phyloP scores from a whole-genome alignment of 2,329 filamentous ascomycete genomes.

The Chrysosporium keratinophilum region DNA sequence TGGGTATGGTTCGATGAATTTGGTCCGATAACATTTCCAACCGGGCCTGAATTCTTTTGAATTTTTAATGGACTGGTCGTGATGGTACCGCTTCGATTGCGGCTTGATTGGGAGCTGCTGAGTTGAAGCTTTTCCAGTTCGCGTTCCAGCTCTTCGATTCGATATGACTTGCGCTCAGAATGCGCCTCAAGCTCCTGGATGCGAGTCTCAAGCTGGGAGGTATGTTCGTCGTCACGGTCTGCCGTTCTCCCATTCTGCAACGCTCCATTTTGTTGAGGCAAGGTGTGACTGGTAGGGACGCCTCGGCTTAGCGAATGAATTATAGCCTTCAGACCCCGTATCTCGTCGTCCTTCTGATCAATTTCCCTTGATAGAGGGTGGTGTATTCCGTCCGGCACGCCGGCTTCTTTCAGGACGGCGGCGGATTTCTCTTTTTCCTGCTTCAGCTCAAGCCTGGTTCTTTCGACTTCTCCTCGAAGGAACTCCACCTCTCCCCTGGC shows the following conservation, averaged over 20 bases:
- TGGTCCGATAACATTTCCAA: slow-evolving; percentile 23
- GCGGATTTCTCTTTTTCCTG: slow-evolving; percentile 77
- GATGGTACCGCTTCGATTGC: slow-evolving; percentile 29
- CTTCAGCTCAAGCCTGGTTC: slow-evolving; percentile 75
- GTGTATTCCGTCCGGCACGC: slow-evolving; percentile 14
- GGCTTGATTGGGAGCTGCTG: slow-evolving; percentile 20
- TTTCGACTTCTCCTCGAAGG: slow-evolving; percentile 83
- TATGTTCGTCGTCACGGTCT: slow-evolving; percentile 43
- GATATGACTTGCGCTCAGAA: slow-evolving; percentile 59
- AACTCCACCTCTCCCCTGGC: slow-evolving; percentile 94
- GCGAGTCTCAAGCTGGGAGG: slow-evolving; percentile 63
- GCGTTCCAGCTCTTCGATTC: slow-evolving; percentile 77
- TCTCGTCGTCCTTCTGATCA: slow-evolving; percentile 93
- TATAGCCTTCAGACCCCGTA: slow-evolving; percentile 90
- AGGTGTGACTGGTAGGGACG: slow-evolving; percentile 19
- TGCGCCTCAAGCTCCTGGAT: slow-evolving; percentile 65
- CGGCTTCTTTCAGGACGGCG: slow-evolving; percentile 47
- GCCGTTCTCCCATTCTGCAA: slow-evolving; percentile 21
- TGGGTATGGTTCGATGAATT: slow-evolving; percentile 27
- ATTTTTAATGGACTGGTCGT: slow-evolving; percentile 25
- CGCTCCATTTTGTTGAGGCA: slow-evolving; percentile 24
- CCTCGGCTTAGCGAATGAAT: slow-evolving; percentile 85
- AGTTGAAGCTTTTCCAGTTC: slow-evolving; percentile 49
- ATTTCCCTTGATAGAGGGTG: slow-evolving; percentile 56
- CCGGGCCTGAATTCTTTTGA: slow-evolving; percentile 24